Conservation (phyloP, 176 grass and related monocot species). For the Typha latifolia region DNA sequence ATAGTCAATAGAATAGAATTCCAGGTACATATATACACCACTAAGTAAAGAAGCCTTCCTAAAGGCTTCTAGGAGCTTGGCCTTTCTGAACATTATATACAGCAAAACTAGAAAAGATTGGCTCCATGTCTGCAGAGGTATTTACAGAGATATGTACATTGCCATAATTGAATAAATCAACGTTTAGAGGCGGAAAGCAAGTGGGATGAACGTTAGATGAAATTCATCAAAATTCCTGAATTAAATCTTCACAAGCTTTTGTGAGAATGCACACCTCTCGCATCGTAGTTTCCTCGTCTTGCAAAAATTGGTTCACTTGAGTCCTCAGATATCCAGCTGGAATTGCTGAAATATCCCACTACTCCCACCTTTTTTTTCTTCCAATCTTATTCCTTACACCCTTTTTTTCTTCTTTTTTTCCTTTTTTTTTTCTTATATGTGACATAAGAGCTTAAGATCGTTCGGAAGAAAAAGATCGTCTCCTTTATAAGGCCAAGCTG, state of each 20-base stretch:
- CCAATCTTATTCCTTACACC: not conserved
- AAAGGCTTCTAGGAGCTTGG: not conserved
- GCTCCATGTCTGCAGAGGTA: not conserved
- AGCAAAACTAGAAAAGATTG: not conserved
- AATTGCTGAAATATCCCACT: not conserved
- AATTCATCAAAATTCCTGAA: too few species aligned
- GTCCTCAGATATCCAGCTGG: not conserved
- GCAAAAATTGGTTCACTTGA: not conserved
- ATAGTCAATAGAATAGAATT: not conserved
- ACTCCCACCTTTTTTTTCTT: not conserved
- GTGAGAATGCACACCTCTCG: not conserved
- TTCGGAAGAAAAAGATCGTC: not conserved
- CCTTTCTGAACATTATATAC: not conserved
- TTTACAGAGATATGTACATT: not conserved
- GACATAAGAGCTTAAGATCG: not conserved
- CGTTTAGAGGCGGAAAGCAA: too few species aligned
- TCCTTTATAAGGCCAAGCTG: not conserved
- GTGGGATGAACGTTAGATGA: too few species aligned
- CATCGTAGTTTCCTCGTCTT: not conserved
- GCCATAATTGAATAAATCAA: not conserved
- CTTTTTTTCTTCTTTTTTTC: too few species aligned
- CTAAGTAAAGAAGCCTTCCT: not conserved
- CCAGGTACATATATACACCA: not conserved
- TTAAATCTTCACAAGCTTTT: not conserved
- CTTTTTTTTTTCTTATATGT: not conserved